A percentile compares a stretch with the other conserved stretches of the same genome.
These are phyloP conservation scores for Helianthus tuberosus DNA, from an alignment of 129 eudicot species.

Conservation along the genomic window DNA sequence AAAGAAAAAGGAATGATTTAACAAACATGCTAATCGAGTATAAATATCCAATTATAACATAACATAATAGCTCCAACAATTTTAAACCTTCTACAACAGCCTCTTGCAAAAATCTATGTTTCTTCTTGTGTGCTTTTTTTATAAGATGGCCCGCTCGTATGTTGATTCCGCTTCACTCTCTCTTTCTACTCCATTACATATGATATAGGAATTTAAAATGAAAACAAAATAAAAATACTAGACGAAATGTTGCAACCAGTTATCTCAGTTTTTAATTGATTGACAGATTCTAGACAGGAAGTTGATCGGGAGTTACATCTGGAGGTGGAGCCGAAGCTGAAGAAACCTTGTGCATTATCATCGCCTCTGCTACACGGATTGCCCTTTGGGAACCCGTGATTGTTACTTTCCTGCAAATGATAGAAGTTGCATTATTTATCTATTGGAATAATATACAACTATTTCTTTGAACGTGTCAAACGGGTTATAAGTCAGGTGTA, in stretches of 20 bases:
- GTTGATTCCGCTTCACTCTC: background rate
- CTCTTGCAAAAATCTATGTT: background rate
- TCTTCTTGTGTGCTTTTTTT: background rate
- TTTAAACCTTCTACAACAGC: constrained; percentile 1
- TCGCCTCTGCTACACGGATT: constrained; percentile 73
- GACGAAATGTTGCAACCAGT: background rate
- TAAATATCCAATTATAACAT: background rate
- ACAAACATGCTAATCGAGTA: background rate
- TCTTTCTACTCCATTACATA: constrained; percentile 1
- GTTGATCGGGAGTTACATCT: background rate
- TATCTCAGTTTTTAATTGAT: background rate
- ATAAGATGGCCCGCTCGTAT: constrained; percentile 2
- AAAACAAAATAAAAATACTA: background rate
- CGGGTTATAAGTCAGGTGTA: background rate
- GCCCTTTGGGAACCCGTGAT: constrained; percentile 81
- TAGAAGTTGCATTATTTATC: background rate
- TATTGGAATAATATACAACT: background rate
- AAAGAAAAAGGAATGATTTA: background rate
- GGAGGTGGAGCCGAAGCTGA: constrained; percentile 42
- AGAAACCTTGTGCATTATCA: constrained; percentile 75
- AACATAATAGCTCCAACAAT: background rate
- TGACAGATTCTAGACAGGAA: background rate
- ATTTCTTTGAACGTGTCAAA: background rate
- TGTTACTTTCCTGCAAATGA: constrained; percentile 75
- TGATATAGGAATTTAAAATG: background rate